Evolutionary conservation across 306 rosid genomes (phyloP), one percentile per base, ranked within the genome.

Genomic region (Lathyrus oleraceus): DNA sequence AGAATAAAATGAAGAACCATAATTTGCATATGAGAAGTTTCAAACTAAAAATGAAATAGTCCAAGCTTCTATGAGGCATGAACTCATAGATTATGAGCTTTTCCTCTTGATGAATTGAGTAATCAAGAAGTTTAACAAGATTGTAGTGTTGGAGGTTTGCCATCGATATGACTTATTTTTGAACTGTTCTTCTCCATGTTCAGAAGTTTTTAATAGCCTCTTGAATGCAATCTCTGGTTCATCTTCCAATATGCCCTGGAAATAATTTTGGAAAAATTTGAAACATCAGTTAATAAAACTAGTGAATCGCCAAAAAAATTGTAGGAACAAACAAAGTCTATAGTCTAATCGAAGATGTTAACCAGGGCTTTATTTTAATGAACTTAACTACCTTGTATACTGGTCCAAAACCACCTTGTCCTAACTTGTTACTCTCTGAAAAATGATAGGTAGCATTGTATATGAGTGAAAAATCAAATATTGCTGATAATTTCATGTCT

Each of bases 61-160:
- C n/a, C n/a, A n/a, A n/a, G n/a, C 76, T 71, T 59, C 67, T 16
- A 7, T 71, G 59, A 8, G 76, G 60, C 75, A 71, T 59, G 45
- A 58, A 44, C 19, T 71, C 67, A 13, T 58, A 71, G 36, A 58
- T 71, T 59, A 71, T 11, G 4, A 71, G 0, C 47, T 59, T 71
- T 45, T 71, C 67, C 8, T 71, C 35, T 43, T 28, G 47, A 0
- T 71, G 45, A 71, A 71, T 12, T 15, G 67, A 57, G 16, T 58
- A 70, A 42, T 58, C 67, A 15, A 58, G 67, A 70, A 70, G 75
- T 70, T 70, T 70, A 6, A 28, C 58, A 57, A 70, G 75, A 42
- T 43, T 70, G 5, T 66, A 57, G 8, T 70, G 58, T 3, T 70
- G 75, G 57, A 70, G 74, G 16, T 14, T 70, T 25, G 57, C 75